Conservation (phyloP, 1,284 basidiomycete species). For the Melanopsichium pennsylvanicum region DNA sequence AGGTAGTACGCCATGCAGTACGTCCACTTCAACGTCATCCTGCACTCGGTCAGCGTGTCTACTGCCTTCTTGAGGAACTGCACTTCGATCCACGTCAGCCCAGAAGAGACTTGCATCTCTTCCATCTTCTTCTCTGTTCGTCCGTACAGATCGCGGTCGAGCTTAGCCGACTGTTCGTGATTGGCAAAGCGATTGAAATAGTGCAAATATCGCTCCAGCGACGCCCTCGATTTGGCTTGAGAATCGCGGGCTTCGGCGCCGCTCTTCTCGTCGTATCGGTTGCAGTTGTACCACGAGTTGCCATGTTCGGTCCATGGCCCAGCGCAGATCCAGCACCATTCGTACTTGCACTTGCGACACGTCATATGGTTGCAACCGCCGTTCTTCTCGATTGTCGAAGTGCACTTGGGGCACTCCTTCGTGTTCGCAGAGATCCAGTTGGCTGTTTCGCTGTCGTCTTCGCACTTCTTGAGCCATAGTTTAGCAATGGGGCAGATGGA, state of each 20-base stretch:
- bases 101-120: slow-evolving; percentile 91
- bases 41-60: slow-evolving; percentile 81
- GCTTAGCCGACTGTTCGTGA: slow-evolving; percentile 95
- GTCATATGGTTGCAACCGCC: slow-evolving; percentile 79
- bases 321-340: slow-evolving; percentile 75
- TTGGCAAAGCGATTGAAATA: slow-evolving; percentile 78
- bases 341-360: slow-evolving; percentile 65
- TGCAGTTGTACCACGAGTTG: slow-evolving; percentile 97
- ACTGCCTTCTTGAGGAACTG: slow-evolving; percentile 99
- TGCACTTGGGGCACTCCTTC: slow-evolving; percentile 90
- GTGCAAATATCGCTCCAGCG: slow-evolving; percentile 87
- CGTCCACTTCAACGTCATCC: slow-evolving; percentile 97
- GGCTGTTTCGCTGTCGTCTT: slow-evolving; percentile 95
- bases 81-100: slow-evolving; percentile 96
- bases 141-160: slow-evolving; percentile 87
- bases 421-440: slow-evolving; percentile 99
- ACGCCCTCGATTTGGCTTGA: slow-evolving; percentile 79
- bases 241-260: slow-evolving; percentile 78
- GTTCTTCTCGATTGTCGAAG: slow-evolving; percentile 98
- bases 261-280: slow-evolving; percentile 92
- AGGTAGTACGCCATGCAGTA: slow-evolving; percentile 99
- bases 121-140: slow-evolving; percentile 99
- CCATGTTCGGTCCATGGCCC: slow-evolving; percentile 98
- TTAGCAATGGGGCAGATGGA: slow-evolving; percentile 86
- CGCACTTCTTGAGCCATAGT: slow-evolving; percentile 96